Percentiles rank a stretch among this genome's conserved stretches.
Evolutionary conservation across 352 stramenopile genomes (phyloP).

Genomic region (Phytophthora sojae): DNA sequence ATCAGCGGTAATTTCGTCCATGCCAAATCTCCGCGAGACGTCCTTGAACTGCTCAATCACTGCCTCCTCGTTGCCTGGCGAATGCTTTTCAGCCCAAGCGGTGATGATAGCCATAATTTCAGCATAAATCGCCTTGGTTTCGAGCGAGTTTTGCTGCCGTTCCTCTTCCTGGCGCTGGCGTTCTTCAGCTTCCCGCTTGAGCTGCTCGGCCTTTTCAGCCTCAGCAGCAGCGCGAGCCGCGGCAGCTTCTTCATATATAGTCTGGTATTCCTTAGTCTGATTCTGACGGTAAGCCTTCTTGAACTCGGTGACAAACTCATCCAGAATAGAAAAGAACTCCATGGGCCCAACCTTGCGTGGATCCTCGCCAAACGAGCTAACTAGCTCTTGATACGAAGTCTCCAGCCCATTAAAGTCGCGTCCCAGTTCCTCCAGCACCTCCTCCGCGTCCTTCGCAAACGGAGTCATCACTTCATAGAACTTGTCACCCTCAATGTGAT

Average conservation of each 20-base stretch:
- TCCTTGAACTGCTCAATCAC: conserved; percentile 74
- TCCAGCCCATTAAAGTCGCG: conserved; percentile 80
- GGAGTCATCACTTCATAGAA: conserved; percentile 88
- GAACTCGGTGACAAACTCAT: conserved; percentile 88
- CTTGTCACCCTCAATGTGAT: conserved; percentile 74
- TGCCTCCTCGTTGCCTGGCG: conserved; percentile 50
- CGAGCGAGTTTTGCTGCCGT: conserved; percentile 55
- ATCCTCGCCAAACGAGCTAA: conserved; percentile 88
- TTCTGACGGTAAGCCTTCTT: conserved; percentile 91
- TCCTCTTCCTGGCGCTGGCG: conserved; percentile 63
- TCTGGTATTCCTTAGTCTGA: conserved; percentile 86
- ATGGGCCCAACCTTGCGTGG: conserved; percentile 81
- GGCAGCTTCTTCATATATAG: conserved; percentile 75
- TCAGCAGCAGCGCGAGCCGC: conserved; percentile 56
- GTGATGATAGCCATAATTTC: conserved; percentile 76
- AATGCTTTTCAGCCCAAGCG: conserved; percentile 64
- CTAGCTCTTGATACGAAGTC: conserved; percentile 77
- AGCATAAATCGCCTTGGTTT: conserved; percentile 66
- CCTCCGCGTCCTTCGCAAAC: conserved; percentile 81
- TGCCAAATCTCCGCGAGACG: conserved; percentile 62
- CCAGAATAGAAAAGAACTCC: conserved; percentile 85
- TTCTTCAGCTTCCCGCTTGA: conserved; percentile 64
- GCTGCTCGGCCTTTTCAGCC: conserved; percentile 54
- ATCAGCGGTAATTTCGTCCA: conserved; percentile 73
- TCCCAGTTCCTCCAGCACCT: conserved; percentile 83